Evolutionary conservation across 331 rosid species (phyloP).

Genomic region (Acacia pycnantha): DNA sequence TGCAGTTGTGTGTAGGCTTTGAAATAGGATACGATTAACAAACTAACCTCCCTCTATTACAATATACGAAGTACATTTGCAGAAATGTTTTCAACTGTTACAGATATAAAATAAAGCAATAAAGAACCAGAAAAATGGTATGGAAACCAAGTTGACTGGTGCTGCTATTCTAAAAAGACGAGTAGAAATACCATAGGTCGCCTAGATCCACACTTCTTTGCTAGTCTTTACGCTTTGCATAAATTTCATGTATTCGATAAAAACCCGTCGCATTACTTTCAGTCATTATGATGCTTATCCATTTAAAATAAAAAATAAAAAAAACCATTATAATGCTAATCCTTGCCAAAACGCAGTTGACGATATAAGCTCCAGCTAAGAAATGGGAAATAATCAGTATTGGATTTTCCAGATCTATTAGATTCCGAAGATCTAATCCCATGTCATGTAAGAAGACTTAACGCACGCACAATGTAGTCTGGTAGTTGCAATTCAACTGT

Average conservation of each 20-base stretch:
- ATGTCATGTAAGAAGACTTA: background rate
- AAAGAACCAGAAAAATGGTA: constrained; percentile 17
- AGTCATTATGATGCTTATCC: constrained; percentile 8
- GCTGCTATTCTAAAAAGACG: background rate
- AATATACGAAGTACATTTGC: background rate
- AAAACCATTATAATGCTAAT: background rate
- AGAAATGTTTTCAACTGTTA: constrained; percentile 17
- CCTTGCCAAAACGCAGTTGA: constrained; percentile 19
- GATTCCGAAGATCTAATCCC: background rate
- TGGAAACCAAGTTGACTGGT: background rate
- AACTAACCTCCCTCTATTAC: background rate
- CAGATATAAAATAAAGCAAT: constrained; percentile 3
- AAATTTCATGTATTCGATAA: background rate
- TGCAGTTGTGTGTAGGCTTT: background rate
- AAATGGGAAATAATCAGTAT: background rate
- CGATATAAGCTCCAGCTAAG: background rate
- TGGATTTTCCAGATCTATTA: constrained; percentile 21
- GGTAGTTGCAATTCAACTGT: background rate
- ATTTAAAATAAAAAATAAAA: too few species aligned
- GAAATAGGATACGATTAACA: constrained; percentile 7
- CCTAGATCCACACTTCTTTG: constrained; percentile 17
- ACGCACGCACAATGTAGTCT: background rate
- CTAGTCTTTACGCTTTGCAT: constrained; percentile 3
- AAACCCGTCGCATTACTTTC: constrained; percentile 10
- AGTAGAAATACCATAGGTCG: background rate